Evolutionary conservation across 2,329 filamentous ascomycete genomes (phyloP).

Genomic region (Colletotrichum musicola): DNA sequence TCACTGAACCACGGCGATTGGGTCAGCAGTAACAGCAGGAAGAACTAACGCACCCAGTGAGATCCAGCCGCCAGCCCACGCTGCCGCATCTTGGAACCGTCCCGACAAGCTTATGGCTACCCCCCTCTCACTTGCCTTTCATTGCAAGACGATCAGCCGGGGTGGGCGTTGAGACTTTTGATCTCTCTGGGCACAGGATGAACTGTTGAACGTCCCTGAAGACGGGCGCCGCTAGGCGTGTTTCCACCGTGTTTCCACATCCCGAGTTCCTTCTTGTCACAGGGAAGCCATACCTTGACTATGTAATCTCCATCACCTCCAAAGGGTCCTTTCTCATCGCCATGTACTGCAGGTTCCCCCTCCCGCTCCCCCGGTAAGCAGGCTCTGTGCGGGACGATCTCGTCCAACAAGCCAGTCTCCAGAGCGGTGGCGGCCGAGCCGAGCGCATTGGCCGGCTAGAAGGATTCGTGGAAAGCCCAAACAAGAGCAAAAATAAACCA

Average conservation of each 20-base stretch:
- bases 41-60: conserved; percentile 20
- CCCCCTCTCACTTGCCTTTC: not conserved
- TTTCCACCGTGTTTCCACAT: not conserved
- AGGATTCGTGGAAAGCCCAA: conserved; percentile 14
- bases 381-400: conserved; percentile 2
- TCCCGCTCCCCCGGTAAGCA: not conserved
- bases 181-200: conserved; percentile 9
- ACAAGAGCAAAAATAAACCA: not conserved
- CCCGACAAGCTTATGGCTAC: conserved; percentile 10
- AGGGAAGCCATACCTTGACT: too few relatives aligned
- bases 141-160: not conserved
- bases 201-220: conserved; percentile 5
- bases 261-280: too few relatives aligned
- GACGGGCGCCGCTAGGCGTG: not conserved
- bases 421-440: not conserved
- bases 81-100: conserved; percentile 31
- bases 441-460: conserved; percentile 16
- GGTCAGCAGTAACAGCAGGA: conserved; percentile 9
- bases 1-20: not conserved
- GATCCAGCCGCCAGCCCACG: conserved; percentile 33
- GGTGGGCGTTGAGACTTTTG: not conserved
- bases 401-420: not conserved
- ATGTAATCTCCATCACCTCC: too few relatives aligned
- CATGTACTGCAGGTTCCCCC: conserved; percentile 19
- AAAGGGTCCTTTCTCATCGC: too few relatives aligned